Percentiles rank a stretch among this genome's conserved stretches.
Evolutionary conservation across 2,329 filamentous ascomycete genomes (phyloP).

Genomic region (Fusarium ambrosium): DNA sequence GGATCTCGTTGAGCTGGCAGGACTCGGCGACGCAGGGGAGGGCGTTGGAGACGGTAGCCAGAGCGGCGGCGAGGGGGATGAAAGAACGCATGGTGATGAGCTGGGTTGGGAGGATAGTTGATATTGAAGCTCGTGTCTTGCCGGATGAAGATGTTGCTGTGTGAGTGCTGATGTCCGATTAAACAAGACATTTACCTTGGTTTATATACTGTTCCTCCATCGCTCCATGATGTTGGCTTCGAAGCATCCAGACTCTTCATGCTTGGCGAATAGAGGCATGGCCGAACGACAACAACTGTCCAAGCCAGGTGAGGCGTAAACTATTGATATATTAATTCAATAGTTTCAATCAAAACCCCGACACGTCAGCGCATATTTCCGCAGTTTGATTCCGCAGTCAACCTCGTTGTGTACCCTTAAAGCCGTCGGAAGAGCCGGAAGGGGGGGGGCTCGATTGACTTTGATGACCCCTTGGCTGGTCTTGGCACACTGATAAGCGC

Average conservation of each 20-base stretch:
- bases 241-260: background rate
- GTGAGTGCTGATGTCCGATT: background rate
- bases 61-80: background rate
- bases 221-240: background rate
- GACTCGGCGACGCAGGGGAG: background rate
- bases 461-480: background rate
- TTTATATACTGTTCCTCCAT: background rate
- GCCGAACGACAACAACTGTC: background rate
- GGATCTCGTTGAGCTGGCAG: constrained; percentile 1
- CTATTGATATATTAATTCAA: constrained; percentile 5
- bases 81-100: background rate
- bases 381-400: background rate
- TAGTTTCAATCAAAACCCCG: background rate
- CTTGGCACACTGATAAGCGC: background rate
- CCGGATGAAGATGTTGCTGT: background rate
- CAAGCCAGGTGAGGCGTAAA: background rate
- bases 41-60: background rate
- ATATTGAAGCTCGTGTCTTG: background rate
- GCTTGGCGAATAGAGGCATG: background rate
- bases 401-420: background rate
- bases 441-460: background rate
- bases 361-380: background rate
- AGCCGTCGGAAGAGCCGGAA: background rate
- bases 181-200: background rate
- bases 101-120: background rate